Percentiles rank a stretch among this genome's conserved stretches.
phyloP scores from a whole-genome alignment of 208 protist species.

The Acanthamoeba healyi region DNA sequence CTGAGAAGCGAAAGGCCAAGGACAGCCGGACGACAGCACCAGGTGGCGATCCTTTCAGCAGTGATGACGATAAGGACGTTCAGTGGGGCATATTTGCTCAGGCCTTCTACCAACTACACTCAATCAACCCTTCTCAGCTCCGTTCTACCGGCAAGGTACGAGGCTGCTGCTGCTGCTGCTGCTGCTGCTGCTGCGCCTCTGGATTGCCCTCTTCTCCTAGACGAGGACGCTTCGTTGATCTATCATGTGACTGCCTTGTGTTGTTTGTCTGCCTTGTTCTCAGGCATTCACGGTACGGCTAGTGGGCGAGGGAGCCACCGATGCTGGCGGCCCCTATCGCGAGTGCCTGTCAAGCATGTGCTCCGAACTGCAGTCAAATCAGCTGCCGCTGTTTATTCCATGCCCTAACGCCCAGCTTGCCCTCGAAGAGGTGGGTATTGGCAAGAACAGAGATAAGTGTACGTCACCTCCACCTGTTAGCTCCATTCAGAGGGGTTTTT shows the following conservation, averaged over 20 bases:
- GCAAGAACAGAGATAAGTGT: slow-evolving; percentile 83
- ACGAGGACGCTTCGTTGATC: too few species aligned
- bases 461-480: neutral
- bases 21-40: neutral
- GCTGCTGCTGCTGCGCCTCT: neutral
- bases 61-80: slow-evolving; percentile 21
- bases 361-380: slow-evolving; percentile 68
- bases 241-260: too few species aligned
- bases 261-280: neutral
- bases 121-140: neutral
- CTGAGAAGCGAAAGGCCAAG: slow-evolving; percentile 8
- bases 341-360: slow-evolving; percentile 76
- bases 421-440: slow-evolving; percentile 72
- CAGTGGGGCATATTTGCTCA: slow-evolving; percentile 64
- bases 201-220: too few species aligned
- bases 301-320: slow-evolving; percentile 75
- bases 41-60: slow-evolving; percentile 9
- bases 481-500: too few species aligned
- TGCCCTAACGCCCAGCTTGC: slow-evolving; percentile 79
- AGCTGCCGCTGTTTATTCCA: slow-evolving; percentile 79
- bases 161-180: too few species aligned
- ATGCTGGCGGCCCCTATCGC: slow-evolving; percentile 77
- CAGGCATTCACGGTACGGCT: slow-evolving; percentile 44
- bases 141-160: neutral
- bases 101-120: slow-evolving; percentile 62